Base-by-base conservation (phyloP, 495 filamentous ascomycete species). In the Xylaria longipes region DNA sequence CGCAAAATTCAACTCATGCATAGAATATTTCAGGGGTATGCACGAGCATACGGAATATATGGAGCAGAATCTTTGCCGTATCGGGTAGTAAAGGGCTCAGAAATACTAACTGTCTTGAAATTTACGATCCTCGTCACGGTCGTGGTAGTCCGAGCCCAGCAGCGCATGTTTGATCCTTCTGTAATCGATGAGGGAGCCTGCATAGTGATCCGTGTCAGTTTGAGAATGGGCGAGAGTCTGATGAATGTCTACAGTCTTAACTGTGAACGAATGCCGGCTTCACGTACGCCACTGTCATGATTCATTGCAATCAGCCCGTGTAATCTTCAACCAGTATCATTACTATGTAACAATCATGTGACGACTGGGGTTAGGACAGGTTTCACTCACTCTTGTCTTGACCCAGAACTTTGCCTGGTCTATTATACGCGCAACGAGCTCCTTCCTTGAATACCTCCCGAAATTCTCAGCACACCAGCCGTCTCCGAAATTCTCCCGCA, bases 131-230 rank as follows among this genome's bases (percentile, higher is more conserved):
- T 50, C 46, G 3, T 25, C 0, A 25, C 0, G 1, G n/a, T 50
- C 46, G 8, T 8, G 0, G 0, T 0, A 1, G 5, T n/a, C 0
- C 17, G 17, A 8, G 9, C n/a, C 12, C 2, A 8, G 2, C 2
- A 50, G 2, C n/a, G 12, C 0, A 5, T 0, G 1, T 50, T 25
- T 50, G n/a, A 0, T 2, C 50, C 4, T 54, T 54, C 50, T 54
- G 12, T 54, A 54, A 2, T 27, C 50, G 50, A 1, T 15, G 22
- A 54, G 50, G 11, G 22, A 1, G 5, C 50, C 50, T 54, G 25
- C n/a, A n/a, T 29, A 54, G 25, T 29, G 1, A 15, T 54, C 25
- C 25, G 25, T 8, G 50, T 54, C 25, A 54, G 50, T 46, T n/a
- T 8, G 6, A 46, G 45, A 17, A 46, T n/a, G 5, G 15, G 41